These are phyloP conservation scores for Onygenales sp. DNA, from an alignment of 2,329 filamentous ascomycete genomes.

Conservation along the genomic window DNA sequence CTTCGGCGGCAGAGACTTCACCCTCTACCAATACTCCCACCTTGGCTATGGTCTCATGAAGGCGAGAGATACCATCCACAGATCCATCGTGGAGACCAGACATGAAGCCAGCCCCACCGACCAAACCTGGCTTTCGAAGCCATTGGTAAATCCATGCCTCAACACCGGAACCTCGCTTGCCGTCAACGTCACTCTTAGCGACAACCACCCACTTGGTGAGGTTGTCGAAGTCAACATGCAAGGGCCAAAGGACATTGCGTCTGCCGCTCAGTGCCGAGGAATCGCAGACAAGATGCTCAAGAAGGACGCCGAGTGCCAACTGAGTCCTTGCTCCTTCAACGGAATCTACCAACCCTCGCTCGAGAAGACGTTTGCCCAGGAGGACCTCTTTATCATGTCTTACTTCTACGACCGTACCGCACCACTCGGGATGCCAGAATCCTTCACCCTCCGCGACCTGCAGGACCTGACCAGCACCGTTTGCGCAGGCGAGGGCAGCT, in stretches of 20 bases:
- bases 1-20: slow-evolving; percentile 84
- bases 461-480: slow-evolving; percentile 77
- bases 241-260: slow-evolving; percentile 59
- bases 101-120: slow-evolving; percentile 52
- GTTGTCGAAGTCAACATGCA: slow-evolving; percentile 72
- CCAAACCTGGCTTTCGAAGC: slow-evolving; percentile 58
- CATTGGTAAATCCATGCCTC: slow-evolving; percentile 78
- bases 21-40: slow-evolving; percentile 96
- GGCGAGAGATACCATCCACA: slow-evolving; percentile 78
- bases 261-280: slow-evolving; percentile 78
- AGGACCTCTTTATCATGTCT: slow-evolving; percentile 93
- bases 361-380: slow-evolving; percentile 79
- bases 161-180: slow-evolving; percentile 66
- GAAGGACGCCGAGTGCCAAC: slow-evolving; percentile 71
- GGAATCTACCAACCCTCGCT: slow-evolving; percentile 90
- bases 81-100: slow-evolving; percentile 62
- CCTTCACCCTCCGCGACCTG: slow-evolving; percentile 84
- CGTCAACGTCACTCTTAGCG: slow-evolving; percentile 61
- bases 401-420: slow-evolving; percentile 96
- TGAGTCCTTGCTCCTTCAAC: slow-evolving; percentile 96
- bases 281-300: slow-evolving; percentile 83
- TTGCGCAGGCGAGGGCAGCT: slow-evolving; percentile 65
- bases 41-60: slow-evolving; percentile 95
- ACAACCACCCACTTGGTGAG: slow-evolving; percentile 55
- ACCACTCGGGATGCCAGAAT: slow-evolving; percentile 95